These are phyloP conservation scores for Aspergillus quadricinctus DNA, from an alignment of 2,329 filamentous ascomycete genomes.

Conservation along the genomic window DNA sequence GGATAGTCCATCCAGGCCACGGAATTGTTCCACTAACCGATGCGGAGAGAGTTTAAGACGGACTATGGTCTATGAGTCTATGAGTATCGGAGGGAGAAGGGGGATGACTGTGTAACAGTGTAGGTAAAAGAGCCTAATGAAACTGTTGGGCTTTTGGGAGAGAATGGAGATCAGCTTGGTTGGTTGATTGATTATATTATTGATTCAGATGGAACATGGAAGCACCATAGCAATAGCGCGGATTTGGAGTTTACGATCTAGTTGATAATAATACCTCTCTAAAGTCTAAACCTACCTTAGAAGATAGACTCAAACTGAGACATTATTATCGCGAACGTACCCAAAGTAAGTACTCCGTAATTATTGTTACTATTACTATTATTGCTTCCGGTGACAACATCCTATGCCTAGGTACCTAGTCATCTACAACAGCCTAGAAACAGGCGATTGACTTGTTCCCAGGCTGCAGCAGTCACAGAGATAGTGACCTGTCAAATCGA, in stretches of 20 bases:
- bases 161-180: not conserved
- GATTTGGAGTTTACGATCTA: not conserved
- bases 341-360: not conserved
- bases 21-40: not conserved
- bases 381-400: no score
- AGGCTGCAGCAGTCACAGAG: not conserved
- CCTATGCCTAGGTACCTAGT: no score
- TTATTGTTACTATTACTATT: not conserved
- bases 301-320: not conserved
- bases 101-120: constrained; percentile 8
- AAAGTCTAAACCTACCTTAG: no score
- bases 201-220: not conserved
- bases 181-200: constrained; percentile 1
- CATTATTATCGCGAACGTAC: not conserved
- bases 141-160: no score
- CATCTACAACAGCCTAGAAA: not conserved
- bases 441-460: not conserved
- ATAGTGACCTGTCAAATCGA: constrained; percentile 12
- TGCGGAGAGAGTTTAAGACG: no score
- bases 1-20: not conserved
- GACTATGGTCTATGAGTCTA: no score
- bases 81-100: constrained; percentile 2
- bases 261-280: not conserved
- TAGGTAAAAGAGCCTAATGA: constrained; percentile 8
- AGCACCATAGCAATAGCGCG: not conserved